Base-by-base conservation (phyloP, 768 basidiomycete genomes). In the Piloderma croceum region DNA sequence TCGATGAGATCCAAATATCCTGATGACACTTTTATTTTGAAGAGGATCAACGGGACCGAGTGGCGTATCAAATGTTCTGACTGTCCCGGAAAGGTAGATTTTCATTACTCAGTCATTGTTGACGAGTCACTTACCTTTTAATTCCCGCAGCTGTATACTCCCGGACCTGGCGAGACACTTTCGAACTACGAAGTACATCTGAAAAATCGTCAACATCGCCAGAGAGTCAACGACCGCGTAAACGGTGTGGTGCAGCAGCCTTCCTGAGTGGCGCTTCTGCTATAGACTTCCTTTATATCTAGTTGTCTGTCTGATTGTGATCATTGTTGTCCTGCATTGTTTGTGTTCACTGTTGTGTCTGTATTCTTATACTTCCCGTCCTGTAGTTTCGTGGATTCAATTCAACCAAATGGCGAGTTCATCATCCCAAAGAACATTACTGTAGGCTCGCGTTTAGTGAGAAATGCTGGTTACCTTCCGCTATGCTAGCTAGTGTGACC, bases 151-250 rank as follows among this genome's bases (percentile, higher is more conserved):
- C 61, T 96, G 42, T 98, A 96, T 70, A 89, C 85, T 51, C 81
- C 91, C 33, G 93, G 93, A 34, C 89, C 89, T 9, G 83, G 75
- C 6, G 83, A 93, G 62, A 87, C 88, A 9, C 62, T 97, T 36
- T 70, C 74, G 19, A 96, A 97, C 59, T 98, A 91, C 51, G 87
- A 91, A 56, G 85, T 96, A 9, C 94, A 99, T 65, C 65, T 99
- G 39, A 83, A 79, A 68, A 90, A 91, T 52, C 76, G 86, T 36
- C 74, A 77, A 56, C 89, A 91, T 61, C 79, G 88, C 27, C 71
- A 75, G 47, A 76, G 79, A 38, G 88, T 90, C 23, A 79, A 76
- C 51, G 73, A 75, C 18, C 81, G 87, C 32, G 20, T 68, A 29
- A 41, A 34, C 43, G 32, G 39, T 37, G 45, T 29, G 27, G 27